Percentiles rank a stretch among this genome's conserved stretches.
Evolutionary conservation across 1,139 yeast genomes (phyloP).

Genomic region (Kazachstania sp.): DNA sequence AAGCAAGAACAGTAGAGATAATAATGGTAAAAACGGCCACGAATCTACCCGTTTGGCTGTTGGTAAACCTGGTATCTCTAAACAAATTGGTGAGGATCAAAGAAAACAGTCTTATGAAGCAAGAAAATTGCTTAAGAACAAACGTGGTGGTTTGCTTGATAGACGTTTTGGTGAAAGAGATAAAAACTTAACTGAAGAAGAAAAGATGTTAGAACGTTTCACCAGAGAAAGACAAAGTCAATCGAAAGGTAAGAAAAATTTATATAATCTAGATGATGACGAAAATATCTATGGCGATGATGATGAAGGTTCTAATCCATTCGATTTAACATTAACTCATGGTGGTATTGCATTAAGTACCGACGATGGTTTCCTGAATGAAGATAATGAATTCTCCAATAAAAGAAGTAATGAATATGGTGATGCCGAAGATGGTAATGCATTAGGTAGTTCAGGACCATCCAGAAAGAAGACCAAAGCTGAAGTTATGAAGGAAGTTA

Average conservation of each 20-base stretch:
- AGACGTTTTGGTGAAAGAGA: slow-evolving; percentile 89
- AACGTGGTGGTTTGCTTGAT: slow-evolving; percentile 72
- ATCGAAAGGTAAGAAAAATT: slow-evolving; percentile 40
- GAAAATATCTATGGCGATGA: slow-evolving; percentile 33
- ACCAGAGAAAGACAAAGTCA: slow-evolving; percentile 72
- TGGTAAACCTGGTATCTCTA: slow-evolving; percentile 64
- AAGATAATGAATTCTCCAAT: slow-evolving; percentile 14
- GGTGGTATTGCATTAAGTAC: slow-evolving; percentile 53
- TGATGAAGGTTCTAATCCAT: slow-evolving; percentile 28
- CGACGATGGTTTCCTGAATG: slow-evolving; percentile 36
- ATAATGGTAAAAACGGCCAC: slow-evolving; percentile 29
- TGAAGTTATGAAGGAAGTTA: slow-evolving; percentile 94
- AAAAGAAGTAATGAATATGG: slow-evolving; percentile 28
- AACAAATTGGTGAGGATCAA: slow-evolving; percentile 69
- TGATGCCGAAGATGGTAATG: slow-evolving; percentile 28
- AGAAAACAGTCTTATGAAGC: slow-evolving; percentile 62
- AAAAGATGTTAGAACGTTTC: slow-evolving; percentile 90
- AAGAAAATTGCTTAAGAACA: slow-evolving; percentile 52
- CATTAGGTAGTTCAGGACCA: slow-evolving; percentile 34
- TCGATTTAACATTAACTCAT: slow-evolving; percentile 58
- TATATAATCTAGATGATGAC: slow-evolving; percentile 73
- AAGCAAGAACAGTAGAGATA: slow-evolving; percentile 37
- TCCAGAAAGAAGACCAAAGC: slow-evolving; percentile 74
- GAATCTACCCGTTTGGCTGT: slow-evolving; percentile 38
- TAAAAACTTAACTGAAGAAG: slow-evolving; percentile 65